Evolutionary conservation across 495 filamentous ascomycete genomes (phyloP), one percentile per base, ranked within the genome.

Genomic region (Trichoderma asperelloides): DNA sequence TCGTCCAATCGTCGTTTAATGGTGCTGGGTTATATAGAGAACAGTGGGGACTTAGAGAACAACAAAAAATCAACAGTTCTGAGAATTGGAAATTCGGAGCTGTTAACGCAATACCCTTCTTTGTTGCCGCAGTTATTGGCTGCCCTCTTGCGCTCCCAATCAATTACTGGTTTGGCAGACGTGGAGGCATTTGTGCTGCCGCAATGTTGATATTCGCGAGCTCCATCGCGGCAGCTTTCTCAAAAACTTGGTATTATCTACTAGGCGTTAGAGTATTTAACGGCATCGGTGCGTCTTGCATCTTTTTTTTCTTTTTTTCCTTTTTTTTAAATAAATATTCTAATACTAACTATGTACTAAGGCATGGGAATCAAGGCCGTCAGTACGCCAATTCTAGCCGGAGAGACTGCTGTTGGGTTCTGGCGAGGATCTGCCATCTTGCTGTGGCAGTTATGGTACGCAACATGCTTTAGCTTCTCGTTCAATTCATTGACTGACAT

Each of bases 301-400:
- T 65, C 40, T 2, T n/a, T 16, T 49, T 21, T 2, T 27, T 62
- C 25, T n/a, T n/a, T n/a, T n/a, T n/a, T 60, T 15, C 63, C 60
- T 66, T 39, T 47, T 67, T 0, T 5, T 66, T 8, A 21, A 64
- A 39, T 51, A 13, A 3, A 27, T 28, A 55, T 2, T 57, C 55
- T 23, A 62, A 62, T 0, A 13, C 13, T 25, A 12, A 16, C 12
- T 13, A 51, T 51, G 23, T 51, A 21, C 0, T n/a, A 40, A 75
- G 74, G 73, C 6, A 76, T 76, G 74, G 74, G 74, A 8, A 43
- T 76, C 13, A 76, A 76, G 66, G 74, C 74, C 9, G 73, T 74
- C 21, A 72, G 69, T 39, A 73, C 74, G 7, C 73, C 74, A n/a
- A 73, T 76, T 15, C 64, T 76, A 2, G 74, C 74, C 6, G 72